Conservation (phyloP, 495 filamentous ascomycete species). For the Aspergillus biplanus region DNA sequence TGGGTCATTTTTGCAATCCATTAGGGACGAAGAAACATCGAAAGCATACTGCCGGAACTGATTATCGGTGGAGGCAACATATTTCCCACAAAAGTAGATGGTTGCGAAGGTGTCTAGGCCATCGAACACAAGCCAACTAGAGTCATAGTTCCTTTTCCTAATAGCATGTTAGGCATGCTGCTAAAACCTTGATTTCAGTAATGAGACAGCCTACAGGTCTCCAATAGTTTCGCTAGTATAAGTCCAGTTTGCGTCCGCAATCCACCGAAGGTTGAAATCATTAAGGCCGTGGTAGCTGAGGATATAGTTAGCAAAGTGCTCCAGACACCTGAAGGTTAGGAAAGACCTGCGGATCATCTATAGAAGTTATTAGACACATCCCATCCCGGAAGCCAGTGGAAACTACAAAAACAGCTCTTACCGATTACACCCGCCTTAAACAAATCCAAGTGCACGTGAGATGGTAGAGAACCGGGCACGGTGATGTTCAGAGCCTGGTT, state of each 20-base stretch:
- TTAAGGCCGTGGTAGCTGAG: constrained; percentile 58
- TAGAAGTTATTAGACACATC: not conserved
- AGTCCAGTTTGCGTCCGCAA: constrained; percentile 63
- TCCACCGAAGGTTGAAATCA: constrained; percentile 66
- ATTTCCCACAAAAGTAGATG: constrained; percentile 61
- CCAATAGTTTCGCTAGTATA: constrained; percentile 58
- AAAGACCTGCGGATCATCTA: constrained; percentile 54
- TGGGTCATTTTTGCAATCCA: constrained; percentile 45
- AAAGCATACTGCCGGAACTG: constrained; percentile 77
- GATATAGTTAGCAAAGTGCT: not conserved
- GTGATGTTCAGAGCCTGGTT: constrained; percentile 55
- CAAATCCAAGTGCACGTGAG: constrained; percentile 66
- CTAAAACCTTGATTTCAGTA: not conserved
- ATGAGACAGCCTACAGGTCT: constrained; percentile 43
- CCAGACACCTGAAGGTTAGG: not conserved
- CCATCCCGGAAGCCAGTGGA: not conserved
- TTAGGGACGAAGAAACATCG: constrained; percentile 58
- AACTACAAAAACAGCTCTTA: constrained; percentile 16
- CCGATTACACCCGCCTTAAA: constrained; percentile 55
- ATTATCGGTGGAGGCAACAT: constrained; percentile 68
- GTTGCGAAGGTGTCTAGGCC: constrained; percentile 69
- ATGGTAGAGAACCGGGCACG: constrained; percentile 63
- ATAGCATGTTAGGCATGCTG: not conserved
- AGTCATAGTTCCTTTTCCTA: constrained; percentile 30
- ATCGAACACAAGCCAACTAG: constrained; percentile 64